These are phyloP conservation scores for Pleoardoris graminearum DNA, from an alignment of 2,329 filamentous ascomycete genomes.

Conservation along the genomic window DNA sequence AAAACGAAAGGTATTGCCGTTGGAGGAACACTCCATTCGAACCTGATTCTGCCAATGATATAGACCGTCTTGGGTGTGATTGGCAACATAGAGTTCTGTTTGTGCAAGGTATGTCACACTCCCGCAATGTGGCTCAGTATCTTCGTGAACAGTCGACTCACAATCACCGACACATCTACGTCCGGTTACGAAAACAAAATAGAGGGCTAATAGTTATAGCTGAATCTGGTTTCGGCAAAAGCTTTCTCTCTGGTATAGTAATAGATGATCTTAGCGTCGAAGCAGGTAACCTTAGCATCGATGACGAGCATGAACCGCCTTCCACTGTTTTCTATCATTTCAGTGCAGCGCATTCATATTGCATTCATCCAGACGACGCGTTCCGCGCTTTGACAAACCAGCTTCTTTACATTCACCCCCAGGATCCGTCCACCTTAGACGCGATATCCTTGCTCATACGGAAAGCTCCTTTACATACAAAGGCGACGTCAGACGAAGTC, in stretches of 20 bases:
- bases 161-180: neutral
- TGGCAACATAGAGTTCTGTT: constrained; percentile 38
- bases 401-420: constrained; percentile 29
- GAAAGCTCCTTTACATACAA: constrained; percentile 26
- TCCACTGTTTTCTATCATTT: constrained; percentile 32
- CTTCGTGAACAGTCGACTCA: neutral
- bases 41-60: constrained; percentile 22
- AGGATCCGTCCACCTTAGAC: constrained; percentile 30
- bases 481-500: constrained; percentile 33
- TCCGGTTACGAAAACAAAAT: too few relatives aligned
- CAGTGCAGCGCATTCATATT: constrained; percentile 19
- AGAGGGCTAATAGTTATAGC: constrained; percentile 20
- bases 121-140: neutral
- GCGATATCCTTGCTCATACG: constrained; percentile 32
- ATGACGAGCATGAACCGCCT: constrained; percentile 25
- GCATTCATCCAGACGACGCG: constrained; percentile 23
- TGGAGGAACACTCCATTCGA: constrained; percentile 31
- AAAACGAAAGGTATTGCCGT: constrained; percentile 22
- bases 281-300: constrained; percentile 27
- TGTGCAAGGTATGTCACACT: constrained; percentile 29
- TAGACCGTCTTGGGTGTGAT: constrained; percentile 14
- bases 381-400: constrained; percentile 31
- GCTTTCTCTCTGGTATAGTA: constrained; percentile 27
- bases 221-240: constrained; percentile 37
- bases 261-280: constrained; percentile 26